phyloP scores from a whole-genome alignment of 371 early-diverging fungal species.

The Fennellomyces sp. region DNA sequence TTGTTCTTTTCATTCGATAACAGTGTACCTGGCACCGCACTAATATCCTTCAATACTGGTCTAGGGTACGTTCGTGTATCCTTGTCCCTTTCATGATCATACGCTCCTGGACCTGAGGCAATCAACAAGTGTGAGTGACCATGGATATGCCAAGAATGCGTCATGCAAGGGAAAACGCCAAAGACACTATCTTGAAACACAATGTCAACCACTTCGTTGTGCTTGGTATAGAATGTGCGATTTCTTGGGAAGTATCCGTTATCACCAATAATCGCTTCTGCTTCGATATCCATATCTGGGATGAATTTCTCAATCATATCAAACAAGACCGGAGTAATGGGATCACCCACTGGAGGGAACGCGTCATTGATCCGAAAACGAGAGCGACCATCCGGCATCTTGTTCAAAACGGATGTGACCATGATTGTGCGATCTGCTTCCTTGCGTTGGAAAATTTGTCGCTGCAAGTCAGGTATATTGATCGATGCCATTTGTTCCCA shows the following conservation, averaged over 20 bases:
- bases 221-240: slow-evolving; percentile 32
- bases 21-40: slow-evolving; percentile 28
- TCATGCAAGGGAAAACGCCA: slow-evolving; percentile 18
- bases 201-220: slow-evolving; percentile 37
- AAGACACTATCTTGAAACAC: slow-evolving; percentile 35
- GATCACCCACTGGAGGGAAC: slow-evolving; percentile 20
- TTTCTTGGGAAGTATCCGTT: slow-evolving; percentile 29
- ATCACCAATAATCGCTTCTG: neutral
- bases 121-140: slow-evolving; percentile 47
- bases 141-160: slow-evolving; percentile 50
- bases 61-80: slow-evolving; percentile 16
- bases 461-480: neutral
- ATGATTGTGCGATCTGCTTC: slow-evolving; percentile 14
- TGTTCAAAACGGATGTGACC: neutral
- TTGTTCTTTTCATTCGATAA: slow-evolving; percentile 9
- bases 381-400: slow-evolving; percentile 14
- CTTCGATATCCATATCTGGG: neutral
- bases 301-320: neutral
- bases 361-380: slow-evolving; percentile 31
- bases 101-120: slow-evolving; percentile 37
- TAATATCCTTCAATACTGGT: slow-evolving; percentile 29
- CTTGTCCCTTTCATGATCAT: slow-evolving; percentile 29
- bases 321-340: neutral
- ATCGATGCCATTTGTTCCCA: neutral
- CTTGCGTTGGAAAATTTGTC: neutral